These are phyloP conservation scores for Eucalyptus albens DNA, from an alignment of 345 rosid species.

Conservation along the genomic window DNA sequence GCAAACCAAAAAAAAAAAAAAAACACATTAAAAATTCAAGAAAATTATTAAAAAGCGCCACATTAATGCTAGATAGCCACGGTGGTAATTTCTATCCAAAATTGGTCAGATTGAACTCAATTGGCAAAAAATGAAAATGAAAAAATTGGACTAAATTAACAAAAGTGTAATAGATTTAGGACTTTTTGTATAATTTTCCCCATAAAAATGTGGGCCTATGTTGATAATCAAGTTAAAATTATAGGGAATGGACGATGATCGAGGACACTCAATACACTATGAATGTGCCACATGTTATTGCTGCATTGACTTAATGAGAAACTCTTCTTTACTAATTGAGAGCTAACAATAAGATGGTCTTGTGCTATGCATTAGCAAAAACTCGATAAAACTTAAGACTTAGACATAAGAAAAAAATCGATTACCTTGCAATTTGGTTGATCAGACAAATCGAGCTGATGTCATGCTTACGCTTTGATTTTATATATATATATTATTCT, in stretches of 20 bases:
- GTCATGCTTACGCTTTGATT: neutral
- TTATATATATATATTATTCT: no score
- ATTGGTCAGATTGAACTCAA: no score
- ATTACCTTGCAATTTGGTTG: neutral
- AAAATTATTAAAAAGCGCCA: no score
- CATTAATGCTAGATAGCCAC: no score
- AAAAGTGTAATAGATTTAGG: no score
- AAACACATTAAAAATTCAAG: no score
- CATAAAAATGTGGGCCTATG: no score
- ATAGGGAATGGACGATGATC: neutral
- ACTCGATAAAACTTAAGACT: no score
- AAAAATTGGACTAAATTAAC: accelerated
- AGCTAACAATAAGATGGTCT: neutral
- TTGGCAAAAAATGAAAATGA: no score
- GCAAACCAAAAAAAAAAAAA: no score
- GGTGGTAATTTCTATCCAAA: no score
- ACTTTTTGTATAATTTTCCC: accelerated
- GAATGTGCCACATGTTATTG: neutral
- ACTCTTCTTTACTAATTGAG: neutral
- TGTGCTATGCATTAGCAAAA: neutral
- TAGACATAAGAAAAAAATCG: neutral
- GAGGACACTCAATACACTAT: neutral
- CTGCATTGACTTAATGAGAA: neutral
- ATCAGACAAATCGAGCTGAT: neutral
- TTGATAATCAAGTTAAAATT: no score